Base-by-base conservation (phyloP, 1,284 basidiomycete species). In the Rhodofomes roseus region DNA sequence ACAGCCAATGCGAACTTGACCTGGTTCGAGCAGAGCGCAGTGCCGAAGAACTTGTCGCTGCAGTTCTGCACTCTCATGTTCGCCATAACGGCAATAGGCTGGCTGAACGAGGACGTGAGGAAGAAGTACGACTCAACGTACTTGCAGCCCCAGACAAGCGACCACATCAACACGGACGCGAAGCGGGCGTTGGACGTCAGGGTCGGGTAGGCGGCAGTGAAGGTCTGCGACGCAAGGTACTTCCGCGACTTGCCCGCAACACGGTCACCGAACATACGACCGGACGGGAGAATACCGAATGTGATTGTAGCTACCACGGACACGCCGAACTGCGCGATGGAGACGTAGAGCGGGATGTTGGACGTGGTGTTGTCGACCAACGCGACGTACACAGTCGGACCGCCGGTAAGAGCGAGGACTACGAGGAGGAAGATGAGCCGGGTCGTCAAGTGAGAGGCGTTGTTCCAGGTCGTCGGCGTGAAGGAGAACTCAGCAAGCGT, bases 391-490 rank as follows among this genome's bases (percentile, higher is more conserved):
- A 97, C 82, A 0, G 95, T 96, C 1, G 95, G 95, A 31, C 91
- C 95, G 59, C 82, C 88, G 1, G 95, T 96, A 63, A 94, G 81
- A 51, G 86, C 94, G 51, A 97, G 85, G 63, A 93, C 88, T 73
- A 96, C 80, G 53, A 95, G 75, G 53, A 98, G 82, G 81, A 96
- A 95, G 56, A 94, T 74, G 58, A 96, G 81, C 41, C 95, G 89
- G 37, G 93, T 92, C 6, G 92, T 92, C 43, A 98, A 83, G 75
- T 98, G 95, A 2, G 93, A 93, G 20, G 95, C 94, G 72, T 97
- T 97, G 76, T 96, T 93, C 95, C 95, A 97, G 18, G 92, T 96
- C 1, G 95, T 96, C n/a, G 95, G 95, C 65, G 96, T 95, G 78
- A 96, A 96, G 60, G 89, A 85, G 73, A 95, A 96, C 75, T 98